Percentiles rank a stretch among this genome's conserved stretches.
Conservation (phyloP, 306 rosid species). For the Prinsepia uniflora region DNA sequence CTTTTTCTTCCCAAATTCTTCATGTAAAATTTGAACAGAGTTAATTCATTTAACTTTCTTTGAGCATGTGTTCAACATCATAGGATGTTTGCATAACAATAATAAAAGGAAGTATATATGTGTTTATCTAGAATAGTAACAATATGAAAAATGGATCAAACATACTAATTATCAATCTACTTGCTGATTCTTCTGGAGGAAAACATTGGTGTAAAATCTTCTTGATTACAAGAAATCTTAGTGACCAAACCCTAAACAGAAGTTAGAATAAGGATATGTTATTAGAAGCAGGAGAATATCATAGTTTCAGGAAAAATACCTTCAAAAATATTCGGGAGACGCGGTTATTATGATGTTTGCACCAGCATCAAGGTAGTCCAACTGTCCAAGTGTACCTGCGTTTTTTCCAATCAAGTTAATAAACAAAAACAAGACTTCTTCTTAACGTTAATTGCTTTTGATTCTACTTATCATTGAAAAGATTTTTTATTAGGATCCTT, state of each 20-base stretch:
- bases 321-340: conserved; percentile 66
- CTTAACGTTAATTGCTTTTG: no score
- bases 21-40: neutral
- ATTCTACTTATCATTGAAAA: no score
- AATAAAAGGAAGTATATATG: neutral
- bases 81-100: neutral
- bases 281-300: neutral
- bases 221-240: neutral
- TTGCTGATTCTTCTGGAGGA: conserved; percentile 2
- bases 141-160: conserved; percentile 5
- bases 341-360: conserved; percentile 78
- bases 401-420: neutral
- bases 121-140: no score
- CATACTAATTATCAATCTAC: neutral
- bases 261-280: neutral
- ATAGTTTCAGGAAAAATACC: conserved; percentile 40
- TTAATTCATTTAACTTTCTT: neutral
- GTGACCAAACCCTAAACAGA: neutral
- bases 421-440: no score
- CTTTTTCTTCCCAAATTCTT: neutral
- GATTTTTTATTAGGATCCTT: no score
- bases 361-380: conserved; percentile 89
- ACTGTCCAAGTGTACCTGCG: conserved; percentile 87
- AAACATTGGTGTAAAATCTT: neutral
- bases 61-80: neutral